Evolutionary conservation across 148 eudicot genomes (phyloP), one percentile per base, ranked within the genome.

Genomic region (Heliosperma pusillum): DNA sequence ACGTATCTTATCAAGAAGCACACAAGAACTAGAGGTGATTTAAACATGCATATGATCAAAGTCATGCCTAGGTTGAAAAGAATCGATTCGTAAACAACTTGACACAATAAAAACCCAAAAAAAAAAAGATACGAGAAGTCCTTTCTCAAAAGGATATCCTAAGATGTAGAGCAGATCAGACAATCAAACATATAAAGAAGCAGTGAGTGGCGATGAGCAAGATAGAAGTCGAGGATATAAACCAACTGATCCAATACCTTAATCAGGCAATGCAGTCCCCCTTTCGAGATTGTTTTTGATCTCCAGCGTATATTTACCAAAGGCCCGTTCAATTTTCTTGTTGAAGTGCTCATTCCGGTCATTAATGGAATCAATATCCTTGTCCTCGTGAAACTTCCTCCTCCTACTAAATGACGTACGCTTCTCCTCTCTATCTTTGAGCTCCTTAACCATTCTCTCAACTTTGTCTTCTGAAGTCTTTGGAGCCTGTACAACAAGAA

Each of bases 301-400:
- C 89, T 95, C 99, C 76, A 92, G 73, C 1, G 97, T 95, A 77
- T 94, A 92, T 83, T 85, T 93, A 20, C 97, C 98, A 82, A 94
- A 94, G 22, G 98, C 98, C 33, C 97, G 85, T 80, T 92, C 98
- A 78, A 94, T 91, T 94, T 94, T 94, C 87, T 92, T 94, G 79
- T 94, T 94, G 89, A 94, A 94, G 77, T 94, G 98, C 80, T 91
- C 98, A 72, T 94, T 94, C 66, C 98, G 98, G 63, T 94, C 98
- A 77, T 94, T 94, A 78, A 94, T 92, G 0, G 98, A 91, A 80
- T 92, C 97, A 70, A 92, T 88, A 82, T 94, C 98, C 81, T 91
- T 92, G 76, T 94, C 97, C 69, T 94, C 98, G 45, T 79, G 91
- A 69, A 81, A 92, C 84, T 71, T 92, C 76, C 98, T 90, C 86